These are phyloP conservation scores for Beauveria sp. DNA, from an alignment of 2,329 filamentous ascomycete genomes.

Conservation along the genomic window DNA sequence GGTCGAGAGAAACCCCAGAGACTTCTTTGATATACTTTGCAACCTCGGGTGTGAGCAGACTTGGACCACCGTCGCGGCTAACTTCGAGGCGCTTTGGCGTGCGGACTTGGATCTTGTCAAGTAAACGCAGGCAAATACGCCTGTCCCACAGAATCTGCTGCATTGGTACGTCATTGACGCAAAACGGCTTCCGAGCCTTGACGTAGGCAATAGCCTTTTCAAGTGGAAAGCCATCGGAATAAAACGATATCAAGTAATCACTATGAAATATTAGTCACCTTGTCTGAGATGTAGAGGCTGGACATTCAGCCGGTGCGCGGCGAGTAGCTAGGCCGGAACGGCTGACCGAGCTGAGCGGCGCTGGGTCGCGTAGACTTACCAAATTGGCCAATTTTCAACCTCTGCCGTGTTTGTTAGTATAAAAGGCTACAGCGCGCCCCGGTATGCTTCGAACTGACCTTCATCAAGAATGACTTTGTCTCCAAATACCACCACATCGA, in stretches of 20 bases:
- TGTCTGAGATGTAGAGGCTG: background rate
- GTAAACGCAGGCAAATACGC: constrained; percentile 75
- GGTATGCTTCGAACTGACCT: constrained; percentile 33
- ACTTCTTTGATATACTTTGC: constrained; percentile 72
- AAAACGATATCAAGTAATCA: constrained; percentile 96
- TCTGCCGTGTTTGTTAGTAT: constrained; percentile 34
- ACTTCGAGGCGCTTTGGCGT: constrained; percentile 86
- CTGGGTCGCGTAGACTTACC: constrained; percentile 38
- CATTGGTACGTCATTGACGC: constrained; percentile 96
- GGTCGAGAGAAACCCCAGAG: constrained; percentile 68
- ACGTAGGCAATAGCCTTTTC: constrained; percentile 97
- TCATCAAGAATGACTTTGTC: constrained; percentile 98
- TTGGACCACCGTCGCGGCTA: constrained; percentile 84
- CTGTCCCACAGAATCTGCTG: constrained; percentile 96
- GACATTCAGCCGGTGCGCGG: constrained; percentile 9
- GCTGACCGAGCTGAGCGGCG: constrained; percentile 24
- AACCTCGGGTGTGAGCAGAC: constrained; percentile 68
- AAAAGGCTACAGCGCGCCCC: constrained; percentile 9
- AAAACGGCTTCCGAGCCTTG: constrained; percentile 87
- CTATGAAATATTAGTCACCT: constrained; percentile 27
- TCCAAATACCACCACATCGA: constrained; percentile 95
- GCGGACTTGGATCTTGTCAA: constrained; percentile 83
- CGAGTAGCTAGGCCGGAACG: constrained; percentile 25
- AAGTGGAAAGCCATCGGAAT: constrained; percentile 92
- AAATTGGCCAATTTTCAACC: constrained; percentile 92